Evolutionary conservation across 2,329 filamentous ascomycete species (phyloP).

Genomic region (Chaetomium sp.): DNA sequence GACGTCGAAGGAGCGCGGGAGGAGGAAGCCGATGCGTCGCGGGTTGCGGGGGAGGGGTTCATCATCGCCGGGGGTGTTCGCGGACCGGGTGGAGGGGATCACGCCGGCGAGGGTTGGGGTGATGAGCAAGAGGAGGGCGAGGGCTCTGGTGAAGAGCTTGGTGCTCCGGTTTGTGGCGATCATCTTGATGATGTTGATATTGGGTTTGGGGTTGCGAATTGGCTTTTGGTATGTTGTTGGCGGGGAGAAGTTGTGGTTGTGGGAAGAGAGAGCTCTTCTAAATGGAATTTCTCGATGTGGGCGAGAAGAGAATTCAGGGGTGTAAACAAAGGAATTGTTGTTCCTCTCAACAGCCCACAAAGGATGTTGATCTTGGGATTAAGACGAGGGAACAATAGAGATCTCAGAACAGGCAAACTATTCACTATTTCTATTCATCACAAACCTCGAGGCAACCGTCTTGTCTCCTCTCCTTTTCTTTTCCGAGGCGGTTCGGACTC

Average conservation of each 20-base stretch:
- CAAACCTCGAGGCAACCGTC: background rate
- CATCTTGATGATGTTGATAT: background rate
- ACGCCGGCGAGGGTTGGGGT: background rate
- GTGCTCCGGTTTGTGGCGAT: background rate
- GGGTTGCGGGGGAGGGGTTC: background rate
- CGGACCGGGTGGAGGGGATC: too few species aligned
- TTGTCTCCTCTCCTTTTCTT: too few species aligned
- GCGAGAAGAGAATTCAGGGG: background rate
- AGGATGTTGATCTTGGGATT: background rate
- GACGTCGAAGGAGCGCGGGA: slow-evolving; percentile 40
- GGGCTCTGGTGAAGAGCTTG: background rate
- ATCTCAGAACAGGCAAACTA: background rate
- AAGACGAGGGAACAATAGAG: background rate
- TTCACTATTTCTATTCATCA: background rate
- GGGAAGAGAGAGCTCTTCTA: too few species aligned
- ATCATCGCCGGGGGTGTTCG: background rate
- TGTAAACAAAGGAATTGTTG: slow-evolving; percentile 1
- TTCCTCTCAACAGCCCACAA: background rate
- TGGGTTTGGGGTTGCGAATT: too few species aligned
- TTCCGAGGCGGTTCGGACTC: background rate
- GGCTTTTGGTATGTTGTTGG: too few species aligned
- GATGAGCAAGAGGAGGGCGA: background rate
- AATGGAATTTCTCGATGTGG: too few species aligned
- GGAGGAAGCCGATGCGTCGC: slow-evolving; percentile 34
- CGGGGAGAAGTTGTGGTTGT: too few species aligned